Evolutionary conservation across 106 monocot genomes (phyloP), one percentile per base, ranked within the genome.

Genomic region (Acorus calamus): DNA sequence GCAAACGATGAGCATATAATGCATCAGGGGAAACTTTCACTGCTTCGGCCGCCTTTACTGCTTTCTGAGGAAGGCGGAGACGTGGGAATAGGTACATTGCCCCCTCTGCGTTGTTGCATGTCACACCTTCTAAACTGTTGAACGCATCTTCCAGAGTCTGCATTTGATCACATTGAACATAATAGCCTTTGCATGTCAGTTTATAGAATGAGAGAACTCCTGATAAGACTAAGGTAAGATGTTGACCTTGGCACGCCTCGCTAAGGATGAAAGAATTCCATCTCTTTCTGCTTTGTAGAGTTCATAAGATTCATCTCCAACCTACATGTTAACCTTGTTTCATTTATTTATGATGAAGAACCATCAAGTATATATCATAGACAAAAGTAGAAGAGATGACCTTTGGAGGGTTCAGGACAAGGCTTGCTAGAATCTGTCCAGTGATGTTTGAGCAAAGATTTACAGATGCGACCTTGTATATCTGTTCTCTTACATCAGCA

Each of bases 21-120:
- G 81, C 73, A 66, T 94, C 94, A 2, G 94, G 80, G 14, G 80
- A 78, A 28, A 65, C 49, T 0, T 86, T 86, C 41, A 49, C 82
- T 46, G 74, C 81, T 61, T 73, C 78, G 12, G 94, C 89, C 44
- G 94, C 89, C 56, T 84, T 82, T 47, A 94, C 78, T 4, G 94
- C 89, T 75, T 84, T 89, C n/a, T 70, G 60, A 42, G 94, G 89
- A 5, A 94, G 71, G 60, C 45, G 68, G 53, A 94, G 65, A 6
- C 77, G 79, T 3, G 94, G 94, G 71, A 94, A 94, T 9, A 94
- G 84, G 62, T 94, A 94, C 94, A 94, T 94, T 42, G 94, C 94
- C 71, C 94, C 94, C 66, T 94, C 94, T 1, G 94, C 80, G 49
- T 84, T 86, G 68, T 68, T 68, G 46, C 68, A 68, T 5, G 47